Evolutionary conservation across 768 basidiomycete genomes (phyloP).

Genomic region (Hygrocybe coccinea): DNA sequence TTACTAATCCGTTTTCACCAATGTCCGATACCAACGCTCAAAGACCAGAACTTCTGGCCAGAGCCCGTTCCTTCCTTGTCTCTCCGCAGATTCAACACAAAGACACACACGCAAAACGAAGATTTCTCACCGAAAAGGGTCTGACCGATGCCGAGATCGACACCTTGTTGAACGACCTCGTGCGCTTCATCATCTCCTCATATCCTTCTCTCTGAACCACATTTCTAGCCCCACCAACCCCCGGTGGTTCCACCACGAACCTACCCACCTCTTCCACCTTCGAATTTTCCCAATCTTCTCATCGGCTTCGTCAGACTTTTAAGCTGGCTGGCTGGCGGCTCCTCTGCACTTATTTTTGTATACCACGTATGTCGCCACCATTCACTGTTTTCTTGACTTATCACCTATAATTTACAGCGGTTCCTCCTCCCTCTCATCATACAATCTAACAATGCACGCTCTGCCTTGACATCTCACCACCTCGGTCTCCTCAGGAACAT

Average conservation of each 20-base stretch:
- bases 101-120: slow-evolving; percentile 50
- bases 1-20: too few species aligned
- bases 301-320: slow-evolving; percentile 56
- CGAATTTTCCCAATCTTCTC: slow-evolving; percentile 63
- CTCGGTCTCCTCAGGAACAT: slow-evolving; percentile 50
- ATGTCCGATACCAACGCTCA: slow-evolving; percentile 7
- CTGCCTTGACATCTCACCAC: slow-evolving; percentile 58
- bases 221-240: slow-evolving; percentile 28
- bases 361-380: slow-evolving; percentile 49
- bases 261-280: slow-evolving; percentile 67
- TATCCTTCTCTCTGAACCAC: not conserved
- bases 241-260: slow-evolving; percentile 65
- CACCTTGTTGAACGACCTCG: slow-evolving; percentile 50
- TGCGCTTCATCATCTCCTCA: slow-evolving; percentile 26
- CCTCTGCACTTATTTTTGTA: slow-evolving; percentile 51
- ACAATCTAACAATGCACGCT: slow-evolving; percentile 55
- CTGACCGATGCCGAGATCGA: slow-evolving; percentile 58
- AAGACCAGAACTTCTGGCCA: slow-evolving; percentile 43
- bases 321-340: slow-evolving; percentile 63
- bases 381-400: not conserved
- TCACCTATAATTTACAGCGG: slow-evolving; percentile 37
- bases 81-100: slow-evolving; percentile 64
- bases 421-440: slow-evolving; percentile 65
- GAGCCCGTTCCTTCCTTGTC: slow-evolving; percentile 58
- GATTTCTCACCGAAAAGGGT: slow-evolving; percentile 69